These are phyloP conservation scores for Lachancea sp. DNA, from an alignment of 805 yeast species.

Conservation along the genomic window DNA sequence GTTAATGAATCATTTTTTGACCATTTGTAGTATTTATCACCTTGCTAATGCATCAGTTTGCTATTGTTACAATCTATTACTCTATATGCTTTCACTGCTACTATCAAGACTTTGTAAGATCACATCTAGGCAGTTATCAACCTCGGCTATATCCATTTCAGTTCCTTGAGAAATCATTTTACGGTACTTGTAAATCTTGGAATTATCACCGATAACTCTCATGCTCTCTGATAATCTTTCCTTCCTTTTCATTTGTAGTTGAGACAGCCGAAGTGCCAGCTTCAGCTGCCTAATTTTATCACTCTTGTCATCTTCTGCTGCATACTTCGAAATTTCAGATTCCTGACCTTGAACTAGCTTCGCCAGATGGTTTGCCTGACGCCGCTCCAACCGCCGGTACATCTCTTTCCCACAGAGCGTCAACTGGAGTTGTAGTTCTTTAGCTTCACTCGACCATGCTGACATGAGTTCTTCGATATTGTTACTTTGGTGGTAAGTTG, in stretches of 20 bases:
- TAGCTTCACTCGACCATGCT: slow-evolving; percentile 14
- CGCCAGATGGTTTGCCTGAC: slow-evolving; percentile 24
- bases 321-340: slow-evolving; percentile 1
- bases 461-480: slow-evolving; percentile 70
- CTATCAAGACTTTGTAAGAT: slow-evolving; percentile 34
- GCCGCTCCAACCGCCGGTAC: slow-evolving; percentile 25
- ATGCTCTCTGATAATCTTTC: slow-evolving; percentile 34
- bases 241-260: slow-evolving; percentile 39
- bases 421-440: slow-evolving; percentile 11
- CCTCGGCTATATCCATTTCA: slow-evolving; percentile 59
- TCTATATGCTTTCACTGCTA: slow-evolving; percentile 1
- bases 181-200: slow-evolving; percentile 59
- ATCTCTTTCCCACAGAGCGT: slow-evolving; percentile 20
- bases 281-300: slow-evolving; percentile 19
- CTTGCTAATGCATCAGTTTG: too few relatives aligned
- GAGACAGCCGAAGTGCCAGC: slow-evolving; percentile 32
- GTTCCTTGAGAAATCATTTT: slow-evolving; percentile 63
- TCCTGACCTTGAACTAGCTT: slow-evolving; percentile 9
- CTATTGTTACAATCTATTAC: not conserved
- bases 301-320: slow-evolving; percentile 7
- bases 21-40: not conserved
- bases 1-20: not conserved
- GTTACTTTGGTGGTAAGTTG: slow-evolving; percentile 45
- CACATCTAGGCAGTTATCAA: slow-evolving; percentile 60
- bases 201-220: slow-evolving; percentile 34